These are phyloP conservation scores for Rhamnella rubrinervis DNA, from an alignment of 331 rosid genomes.

Conservation along the genomic window DNA sequence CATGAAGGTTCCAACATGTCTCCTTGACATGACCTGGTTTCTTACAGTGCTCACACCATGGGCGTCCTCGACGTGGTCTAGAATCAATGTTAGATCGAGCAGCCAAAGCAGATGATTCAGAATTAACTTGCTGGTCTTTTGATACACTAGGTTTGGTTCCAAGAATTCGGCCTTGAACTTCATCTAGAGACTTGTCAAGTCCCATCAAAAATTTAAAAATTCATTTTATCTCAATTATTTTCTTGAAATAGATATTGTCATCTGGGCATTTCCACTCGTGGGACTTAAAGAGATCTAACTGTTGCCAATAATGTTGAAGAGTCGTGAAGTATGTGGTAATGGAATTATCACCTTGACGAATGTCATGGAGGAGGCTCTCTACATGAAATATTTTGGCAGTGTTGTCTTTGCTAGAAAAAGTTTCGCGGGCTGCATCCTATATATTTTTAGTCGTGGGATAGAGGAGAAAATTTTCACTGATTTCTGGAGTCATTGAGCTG, in stretches of 20 bases:
- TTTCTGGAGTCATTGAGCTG: background rate
- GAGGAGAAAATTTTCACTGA: constrained; percentile 6
- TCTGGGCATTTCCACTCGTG: background rate
- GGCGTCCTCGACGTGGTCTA: background rate
- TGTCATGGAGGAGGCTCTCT: too few relatives aligned
- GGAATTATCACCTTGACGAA: background rate
- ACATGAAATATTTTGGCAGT: background rate
- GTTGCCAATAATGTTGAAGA: background rate
- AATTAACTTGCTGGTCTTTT: background rate
- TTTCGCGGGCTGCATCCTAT: constrained; percentile 6
- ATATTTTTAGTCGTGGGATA: background rate
- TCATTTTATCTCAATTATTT: too few relatives aligned
- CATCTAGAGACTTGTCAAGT: background rate
- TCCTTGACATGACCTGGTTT: too few relatives aligned
- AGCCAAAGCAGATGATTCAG: background rate
- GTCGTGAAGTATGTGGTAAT: background rate
- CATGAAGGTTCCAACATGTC: background rate
- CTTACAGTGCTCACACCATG: background rate
- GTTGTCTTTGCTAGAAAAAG: background rate
- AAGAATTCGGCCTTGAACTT: background rate
- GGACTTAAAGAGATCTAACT: background rate
- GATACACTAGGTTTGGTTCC: background rate
- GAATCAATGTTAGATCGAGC: background rate
- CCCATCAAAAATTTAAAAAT: background rate
- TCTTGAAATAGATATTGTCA: background rate